Evolutionary conservation across 2,329 filamentous ascomycete species (phyloP), one percentile per base, ranked within the genome.

Genomic region (Fonsecaea pugnacius): DNA sequence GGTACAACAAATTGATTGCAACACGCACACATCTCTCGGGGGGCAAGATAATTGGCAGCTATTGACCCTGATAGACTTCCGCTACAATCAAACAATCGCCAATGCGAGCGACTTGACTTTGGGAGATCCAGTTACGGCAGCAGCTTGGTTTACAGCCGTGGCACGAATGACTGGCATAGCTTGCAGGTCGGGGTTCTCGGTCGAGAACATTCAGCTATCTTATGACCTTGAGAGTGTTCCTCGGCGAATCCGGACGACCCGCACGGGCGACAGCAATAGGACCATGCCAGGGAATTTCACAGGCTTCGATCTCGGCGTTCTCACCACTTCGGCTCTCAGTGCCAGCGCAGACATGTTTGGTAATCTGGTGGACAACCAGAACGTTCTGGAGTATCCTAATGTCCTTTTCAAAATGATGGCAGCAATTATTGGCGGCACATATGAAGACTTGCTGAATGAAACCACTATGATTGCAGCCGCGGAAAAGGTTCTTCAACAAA

Each of bases 381-480:
- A 43, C 6, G 55, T 33, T 18, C 35, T 57, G 14, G 66, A 69
- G 24, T 66, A 55, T 40, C 67, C 67, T 3, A 63, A 68, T 35
- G 58, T 66, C 1, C 53, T 68, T 24, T 65, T 68, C 53, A 69
- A 66, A 53, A 24, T 65, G 18, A 69, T 70, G 67, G 66, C 68
- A 16, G n/a, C 24, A 4, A 33, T 52, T 7, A 33, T 32, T 27
- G 59, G 53, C 14, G 67, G 64, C 3, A 24, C 24, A 6, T 70
- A 70, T 38, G 67, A 67, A 38, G 27, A 8, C 7, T 52, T 70
- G 3, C n/a, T 70, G 3, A 59, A 66, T 36, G 33, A 53, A 18
- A 27, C 56, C 2, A 18, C 12, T 1, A 60, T 70, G 53, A 38
- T 35, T 2, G 2, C 48, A 6, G 56, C 67, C 1, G 67, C 69